Base-by-base conservation (phyloP, 1,284 basidiomycete species). In the Apiotrichum siamense region DNA sequence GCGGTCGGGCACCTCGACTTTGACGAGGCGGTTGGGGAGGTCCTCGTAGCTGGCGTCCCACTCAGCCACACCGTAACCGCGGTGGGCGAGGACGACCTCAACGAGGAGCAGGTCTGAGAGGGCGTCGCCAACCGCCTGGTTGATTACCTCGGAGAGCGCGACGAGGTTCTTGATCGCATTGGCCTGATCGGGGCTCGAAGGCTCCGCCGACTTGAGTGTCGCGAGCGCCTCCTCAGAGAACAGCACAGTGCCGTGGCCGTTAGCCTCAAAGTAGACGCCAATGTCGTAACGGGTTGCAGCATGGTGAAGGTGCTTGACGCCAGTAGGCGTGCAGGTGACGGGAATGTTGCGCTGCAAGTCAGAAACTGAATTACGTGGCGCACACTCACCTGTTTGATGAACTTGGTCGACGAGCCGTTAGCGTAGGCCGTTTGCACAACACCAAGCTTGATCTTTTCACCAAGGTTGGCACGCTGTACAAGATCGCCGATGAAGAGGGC, bases 401-500 rank as follows among this genome's bases (percentile, higher is more conserved):
- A 98, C 69, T 87, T 88, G 12, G 96, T 98, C 1, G 94, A 97
- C 59, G 84, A 89, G 13, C 96, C 96, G 65, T 99, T 99, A 29
- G 96, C 96, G 72, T 99, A 99, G 0, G 96, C 96, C 1, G 96
- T 99, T 75, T 99, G 96, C 10, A 99, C 92, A 33, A 97, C 88
- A 25, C 93, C 92, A 20, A 96, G 86, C 68, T 85, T 83, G 56
- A 93, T 75, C n/a, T 66, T 60, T 11, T 69, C 67, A 10, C 42
- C 44, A 39, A 97, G 76, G 24, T 88, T 88, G 26, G 90, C 83
- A 37, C 82, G 80, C 69, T 85, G 87, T 58, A 96, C 88, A 11
- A 96, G 81, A 55, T 93, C 91, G 24, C 88, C 85, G 55, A 99
- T 85, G 76, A 94, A 97, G 40, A 88, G 85, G 4, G 94, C 90